Percentiles rank a stretch among this genome's conserved stretches.
Evolutionary conservation across 2,329 filamentous ascomycete genomes (phyloP).

Genomic region (Aspergillus pseudoglaucus): DNA sequence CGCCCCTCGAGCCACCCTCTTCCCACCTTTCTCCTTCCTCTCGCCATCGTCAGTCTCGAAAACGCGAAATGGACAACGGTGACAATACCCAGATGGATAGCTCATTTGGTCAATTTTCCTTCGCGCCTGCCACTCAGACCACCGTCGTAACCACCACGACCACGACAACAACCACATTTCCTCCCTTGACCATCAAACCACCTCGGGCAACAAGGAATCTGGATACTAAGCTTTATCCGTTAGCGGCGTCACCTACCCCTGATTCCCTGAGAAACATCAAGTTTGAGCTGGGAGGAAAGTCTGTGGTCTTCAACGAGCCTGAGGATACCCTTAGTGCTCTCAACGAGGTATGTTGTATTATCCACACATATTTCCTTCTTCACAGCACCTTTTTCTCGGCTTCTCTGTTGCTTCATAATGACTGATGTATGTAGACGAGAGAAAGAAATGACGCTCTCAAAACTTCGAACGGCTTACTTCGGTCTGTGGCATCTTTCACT

Average conservation of each 20-base stretch:
- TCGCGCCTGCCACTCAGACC: constrained; percentile 58
- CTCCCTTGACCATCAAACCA: constrained; percentile 72
- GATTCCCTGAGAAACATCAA: constrained; percentile 69
- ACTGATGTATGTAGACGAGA: constrained; percentile 30
- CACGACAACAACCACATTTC: constrained; percentile 73
- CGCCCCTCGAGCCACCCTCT: constrained; percentile 3
- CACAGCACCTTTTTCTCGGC: not conserved
- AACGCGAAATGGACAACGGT: constrained; percentile 23
- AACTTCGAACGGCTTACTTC: constrained; percentile 43
- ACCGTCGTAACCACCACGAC: constrained; percentile 82
- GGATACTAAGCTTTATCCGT: constrained; percentile 82
- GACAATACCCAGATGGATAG: constrained; percentile 16
- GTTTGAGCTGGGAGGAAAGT: constrained; percentile 60
- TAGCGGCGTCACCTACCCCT: constrained; percentile 77
- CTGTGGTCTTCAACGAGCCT: constrained; percentile 57
- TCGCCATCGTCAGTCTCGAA: constrained; percentile 7
- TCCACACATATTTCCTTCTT: not conserved
- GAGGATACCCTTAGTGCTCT: constrained; percentile 51
- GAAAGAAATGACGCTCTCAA: constrained; percentile 39
- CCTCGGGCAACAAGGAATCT: constrained; percentile 64
- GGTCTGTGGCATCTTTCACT: constrained; percentile 39
- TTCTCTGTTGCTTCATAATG: constrained; percentile 4
- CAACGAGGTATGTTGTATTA: constrained; percentile 43
- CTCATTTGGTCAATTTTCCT: constrained; percentile 55
- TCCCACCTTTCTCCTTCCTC: constrained; percentile 10